Percentiles rank a stretch among this genome's conserved stretches.
Conservation (phyloP, 805 yeast genomes). For the Candida maesae region DNA sequence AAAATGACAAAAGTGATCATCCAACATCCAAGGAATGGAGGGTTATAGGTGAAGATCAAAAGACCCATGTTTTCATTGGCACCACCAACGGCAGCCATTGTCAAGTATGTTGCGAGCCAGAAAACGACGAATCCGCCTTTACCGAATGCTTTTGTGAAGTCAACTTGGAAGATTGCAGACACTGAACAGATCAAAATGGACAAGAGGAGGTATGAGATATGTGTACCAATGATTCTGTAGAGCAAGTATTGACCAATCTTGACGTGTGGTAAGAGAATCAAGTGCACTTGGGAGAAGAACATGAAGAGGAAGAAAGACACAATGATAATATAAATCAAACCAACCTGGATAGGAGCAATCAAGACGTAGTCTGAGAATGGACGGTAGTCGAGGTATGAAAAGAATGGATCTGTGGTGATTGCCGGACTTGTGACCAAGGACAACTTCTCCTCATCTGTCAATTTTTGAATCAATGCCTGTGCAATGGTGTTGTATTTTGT, state of each 20-base stretch:
- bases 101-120: conserved; percentile 66
- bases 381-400: no score
- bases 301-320: conserved; percentile 68
- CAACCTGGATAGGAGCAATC: conserved; percentile 69
- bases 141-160: conserved; percentile 56
- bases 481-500: conserved; percentile 18
- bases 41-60: conserved; percentile 46
- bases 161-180: conserved; percentile 64
- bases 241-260: conserved; percentile 43
- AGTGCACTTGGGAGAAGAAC: conserved; percentile 54
- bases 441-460: conserved; percentile 25
- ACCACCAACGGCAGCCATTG: conserved; percentile 76
- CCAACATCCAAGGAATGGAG: conserved; percentile 53
- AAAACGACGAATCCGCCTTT: conserved; percentile 66
- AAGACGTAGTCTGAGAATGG: conserved; percentile 45
- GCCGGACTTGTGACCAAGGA: conserved; percentile 20
- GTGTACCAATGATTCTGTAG: conserved; percentile 49
- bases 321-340: conserved; percentile 67
- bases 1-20: conserved; percentile 54
- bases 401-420: conserved; percentile 30
- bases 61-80: conserved; percentile 64
- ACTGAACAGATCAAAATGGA: conserved; percentile 49
- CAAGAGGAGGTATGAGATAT: conserved; percentile 51
- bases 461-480: conserved; percentile 29
- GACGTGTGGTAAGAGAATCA: conserved; percentile 41